Evolutionary conservation across 345 rosid species (phyloP).

Genomic region (Eucalyptus sp.): DNA sequence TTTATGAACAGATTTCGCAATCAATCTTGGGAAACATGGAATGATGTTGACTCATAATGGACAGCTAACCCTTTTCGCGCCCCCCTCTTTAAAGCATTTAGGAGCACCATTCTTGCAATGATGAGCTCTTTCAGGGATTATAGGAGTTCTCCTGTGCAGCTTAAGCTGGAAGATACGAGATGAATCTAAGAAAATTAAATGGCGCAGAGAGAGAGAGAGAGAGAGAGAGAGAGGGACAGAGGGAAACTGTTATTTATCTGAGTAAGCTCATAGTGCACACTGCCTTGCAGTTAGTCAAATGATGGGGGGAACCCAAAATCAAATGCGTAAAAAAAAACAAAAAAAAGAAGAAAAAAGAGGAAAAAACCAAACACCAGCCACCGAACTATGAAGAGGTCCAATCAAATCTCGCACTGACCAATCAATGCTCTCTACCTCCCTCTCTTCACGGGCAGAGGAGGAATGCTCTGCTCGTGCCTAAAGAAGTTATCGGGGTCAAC

Average conservation of each 20-base stretch:
- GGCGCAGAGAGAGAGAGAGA: no score
- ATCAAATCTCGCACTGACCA: background rate
- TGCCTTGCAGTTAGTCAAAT: background rate
- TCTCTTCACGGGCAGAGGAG: background rate
- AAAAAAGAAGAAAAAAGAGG: background rate
- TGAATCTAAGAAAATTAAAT: background rate
- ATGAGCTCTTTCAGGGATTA: background rate
- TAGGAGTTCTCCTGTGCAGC: background rate
- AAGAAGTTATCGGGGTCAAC: conserved; percentile 56
- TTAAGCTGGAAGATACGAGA: background rate
- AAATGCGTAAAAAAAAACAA: background rate
- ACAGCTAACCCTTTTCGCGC: background rate
- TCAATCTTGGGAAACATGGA: background rate
- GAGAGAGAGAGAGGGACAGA: background rate
- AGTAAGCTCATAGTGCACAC: background rate
- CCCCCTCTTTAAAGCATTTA: background rate
- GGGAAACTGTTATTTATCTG: background rate
- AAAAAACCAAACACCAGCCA: background rate
- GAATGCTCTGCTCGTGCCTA: conserved; percentile 59
- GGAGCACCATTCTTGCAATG: background rate
- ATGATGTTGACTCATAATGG: background rate
- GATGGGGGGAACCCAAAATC: background rate
- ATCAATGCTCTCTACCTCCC: background rate
- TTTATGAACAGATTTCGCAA: background rate
- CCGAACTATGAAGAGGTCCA: background rate